Base-by-base conservation (phyloP, 345 rosid genomes). In the Pugionium cornutum region DNA sequence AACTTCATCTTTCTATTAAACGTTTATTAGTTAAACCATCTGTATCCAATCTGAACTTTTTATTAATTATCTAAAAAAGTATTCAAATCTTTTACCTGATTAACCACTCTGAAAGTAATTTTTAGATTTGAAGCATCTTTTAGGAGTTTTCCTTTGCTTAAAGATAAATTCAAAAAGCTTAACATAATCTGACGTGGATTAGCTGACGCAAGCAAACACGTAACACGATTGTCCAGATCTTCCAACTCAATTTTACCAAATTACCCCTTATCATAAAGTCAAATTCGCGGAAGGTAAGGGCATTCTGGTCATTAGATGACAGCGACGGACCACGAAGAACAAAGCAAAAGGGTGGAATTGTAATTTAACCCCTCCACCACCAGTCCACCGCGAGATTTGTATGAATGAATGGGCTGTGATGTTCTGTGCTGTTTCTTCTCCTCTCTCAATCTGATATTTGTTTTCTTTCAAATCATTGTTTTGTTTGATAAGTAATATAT, bases 181-280 rank as follows among this genome's bases (percentile, higher is more conserved):
- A 39, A 4, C 40, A 62, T 37, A 49, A 34, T 48, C 40, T 64
- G 70, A 73, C 61, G 67, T 58, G 71, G 76, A 58, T 1, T 35
- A 58, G 61, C n/a, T 65, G 25, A 66, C 72, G 72, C 39, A 66
- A 66, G 61, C 76, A 73, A 49, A 30, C 3, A 73, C 67, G 76
- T 27, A 59, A 47, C 18, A 18, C 18, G 18, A 18, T 18, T 18
- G 18, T 18, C 49, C 50, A 44, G 10, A 25, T 52, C 46, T 68
- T 3, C 0, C 29, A 7, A 54, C 11, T 10, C 2, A 39, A 9
- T 1, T 2, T 39, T 25, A 73, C 76, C 1, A 51, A 66, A 58
- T 36, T 52, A 3, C 4, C 67, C 72, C 51, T 51, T 57, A 1
- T 39, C 40, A 31, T 42, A 48, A 4, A 26, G 0, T 7, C 42